Base-by-base conservation (phyloP, 768 basidiomycete species). In the Kwoniella sp. region DNA sequence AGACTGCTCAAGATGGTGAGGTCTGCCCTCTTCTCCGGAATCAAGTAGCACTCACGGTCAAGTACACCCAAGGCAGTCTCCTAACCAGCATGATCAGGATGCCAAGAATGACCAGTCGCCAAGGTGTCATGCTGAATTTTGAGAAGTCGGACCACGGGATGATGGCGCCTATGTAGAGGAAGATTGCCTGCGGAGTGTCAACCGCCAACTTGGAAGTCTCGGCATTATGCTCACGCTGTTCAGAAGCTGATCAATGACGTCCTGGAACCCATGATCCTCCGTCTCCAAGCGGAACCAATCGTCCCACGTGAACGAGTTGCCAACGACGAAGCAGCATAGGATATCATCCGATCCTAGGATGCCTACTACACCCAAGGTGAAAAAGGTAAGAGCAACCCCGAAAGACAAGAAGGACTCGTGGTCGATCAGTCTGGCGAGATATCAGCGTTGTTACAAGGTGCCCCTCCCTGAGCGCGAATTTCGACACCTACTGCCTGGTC, bases 261-360 rank as follows among this genome's bases (percentile, higher is more conserved):
- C 67, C 37, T 70, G 65, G 41, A 71, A 70, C 14, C 69, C 60
- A 29, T 73, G 60, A 33, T 74, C 73, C 41, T 71, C 68, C 4
- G 74, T 74, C 44, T 72, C 51, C 9, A 65, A 57, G 2, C 71
- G 57, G 62, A 76, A 73, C 64, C 68, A 72, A 55, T 73, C 73
- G 41, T 72, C 71, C 74, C 73, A 75, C 6, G 74, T 73, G 47
- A 71, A 65, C 17, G 65, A 48, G 46, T 68, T 68, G 14, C 70
- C 66, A 15, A 65, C 76, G 14, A 76, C 59, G 49, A 77, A 77
- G 52, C 73, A 74, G 26, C 65, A 65, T 5, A 78, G 61, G 11
- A 78, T 66, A 52, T 78, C 77, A 59, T 77, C 77, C 19, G 71
- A 71, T 0, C 77, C 77, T 9, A 77, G 47, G 0, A 77, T 60